Evolutionary conservation across 2,329 filamentous ascomycete genomes (phyloP).

Genomic region (Fonsecaea monophora): DNA sequence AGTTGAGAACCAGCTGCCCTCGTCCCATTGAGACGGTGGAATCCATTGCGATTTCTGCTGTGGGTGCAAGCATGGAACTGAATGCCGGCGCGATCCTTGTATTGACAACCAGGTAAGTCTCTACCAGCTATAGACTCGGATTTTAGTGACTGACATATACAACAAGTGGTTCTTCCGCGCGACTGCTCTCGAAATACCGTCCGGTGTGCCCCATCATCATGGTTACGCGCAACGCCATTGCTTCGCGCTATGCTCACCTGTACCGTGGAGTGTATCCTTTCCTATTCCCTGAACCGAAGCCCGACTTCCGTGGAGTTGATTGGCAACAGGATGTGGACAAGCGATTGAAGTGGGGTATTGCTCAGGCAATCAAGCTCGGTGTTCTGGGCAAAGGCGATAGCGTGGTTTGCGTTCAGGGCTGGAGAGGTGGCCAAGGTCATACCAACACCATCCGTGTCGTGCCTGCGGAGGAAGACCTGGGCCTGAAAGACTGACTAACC

Average conservation of each 20-base stretch:
- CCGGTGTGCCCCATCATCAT: conserved; percentile 99
- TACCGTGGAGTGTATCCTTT: conserved; percentile 99
- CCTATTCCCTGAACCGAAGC: conserved; percentile 90
- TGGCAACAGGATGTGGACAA: conserved; percentile 99
- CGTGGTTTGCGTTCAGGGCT: conserved; percentile 72
- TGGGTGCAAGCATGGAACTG: conserved; percentile 92
- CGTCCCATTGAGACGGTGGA: conserved; percentile 87
- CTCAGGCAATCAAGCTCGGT: conserved; percentile 80
- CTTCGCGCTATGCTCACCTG: conserved; percentile 88
- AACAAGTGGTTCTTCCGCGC: conserved; percentile 82
- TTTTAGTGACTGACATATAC: conserved; percentile 35
- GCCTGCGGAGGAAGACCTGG: conserved; percentile 51
- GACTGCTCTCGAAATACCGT: conserved; percentile 96
- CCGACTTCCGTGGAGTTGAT: conserved; percentile 77
- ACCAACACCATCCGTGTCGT: conserved; percentile 68
- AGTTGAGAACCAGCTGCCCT: conserved; percentile 82
- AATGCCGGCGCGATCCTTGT: conserved; percentile 96
- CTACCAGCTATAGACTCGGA: not conserved
- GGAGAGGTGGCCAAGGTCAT: conserved; percentile 71
- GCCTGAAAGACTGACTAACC: conserved; percentile 40
- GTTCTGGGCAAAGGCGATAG: conserved; percentile 79
- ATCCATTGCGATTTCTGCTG: conserved; percentile 95
- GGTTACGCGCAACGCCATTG: conserved; percentile 86
- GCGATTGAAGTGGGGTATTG: conserved; percentile 96
- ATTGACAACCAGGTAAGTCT: conserved; percentile 78